Conservation (phyloP, 2,329 filamentous ascomycete genomes). For the Zasmidium angulare region DNA sequence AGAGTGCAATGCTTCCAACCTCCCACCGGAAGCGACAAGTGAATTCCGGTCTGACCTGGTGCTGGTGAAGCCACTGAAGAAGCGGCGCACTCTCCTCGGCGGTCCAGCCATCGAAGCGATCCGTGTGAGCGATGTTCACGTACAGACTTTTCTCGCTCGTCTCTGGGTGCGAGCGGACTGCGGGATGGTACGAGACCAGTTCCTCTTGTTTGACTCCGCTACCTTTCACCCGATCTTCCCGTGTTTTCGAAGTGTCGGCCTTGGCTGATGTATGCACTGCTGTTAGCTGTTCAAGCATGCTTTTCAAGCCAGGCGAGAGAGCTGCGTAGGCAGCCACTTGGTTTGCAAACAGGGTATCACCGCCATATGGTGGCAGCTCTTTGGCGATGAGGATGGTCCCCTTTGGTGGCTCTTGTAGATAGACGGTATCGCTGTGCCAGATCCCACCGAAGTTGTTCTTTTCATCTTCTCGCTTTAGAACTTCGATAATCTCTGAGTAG, state of each 20-base stretch:
- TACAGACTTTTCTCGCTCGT: constrained; percentile 80
- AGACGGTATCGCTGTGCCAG: constrained; percentile 28
- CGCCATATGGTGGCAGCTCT: constrained; percentile 51
- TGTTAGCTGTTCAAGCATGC: constrained; percentile 63
- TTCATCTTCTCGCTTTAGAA: constrained; percentile 25
- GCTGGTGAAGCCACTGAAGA: constrained; percentile 72
- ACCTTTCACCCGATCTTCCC: constrained; percentile 52
- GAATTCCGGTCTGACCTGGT: constrained; percentile 69
- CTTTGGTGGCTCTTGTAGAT: constrained; percentile 25
- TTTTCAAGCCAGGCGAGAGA: constrained; percentile 75
- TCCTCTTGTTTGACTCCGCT: constrained; percentile 73
- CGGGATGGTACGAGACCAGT: constrained; percentile 62
- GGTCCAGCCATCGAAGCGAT: constrained; percentile 76
- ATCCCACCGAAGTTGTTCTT: constrained; percentile 28
- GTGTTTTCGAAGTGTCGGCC: constrained; percentile 41
- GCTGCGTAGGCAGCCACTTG: constrained; percentile 76
- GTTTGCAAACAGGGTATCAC: constrained; percentile 81
- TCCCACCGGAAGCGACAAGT: constrained; percentile 64
- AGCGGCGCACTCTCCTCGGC: constrained; percentile 78
- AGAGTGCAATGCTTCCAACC: constrained; percentile 17
- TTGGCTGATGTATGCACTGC: constrained; percentile 73
- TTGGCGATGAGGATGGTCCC: constrained; percentile 22
- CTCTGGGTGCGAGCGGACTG: constrained; percentile 73
- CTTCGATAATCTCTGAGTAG: constrained; percentile 25
- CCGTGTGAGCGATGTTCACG: constrained; percentile 80